Evolutionary conservation across 1,284 basidiomycete genomes (phyloP), one percentile per base, ranked within the genome.

Genomic region (Phylloboletellus chloephorus): DNA sequence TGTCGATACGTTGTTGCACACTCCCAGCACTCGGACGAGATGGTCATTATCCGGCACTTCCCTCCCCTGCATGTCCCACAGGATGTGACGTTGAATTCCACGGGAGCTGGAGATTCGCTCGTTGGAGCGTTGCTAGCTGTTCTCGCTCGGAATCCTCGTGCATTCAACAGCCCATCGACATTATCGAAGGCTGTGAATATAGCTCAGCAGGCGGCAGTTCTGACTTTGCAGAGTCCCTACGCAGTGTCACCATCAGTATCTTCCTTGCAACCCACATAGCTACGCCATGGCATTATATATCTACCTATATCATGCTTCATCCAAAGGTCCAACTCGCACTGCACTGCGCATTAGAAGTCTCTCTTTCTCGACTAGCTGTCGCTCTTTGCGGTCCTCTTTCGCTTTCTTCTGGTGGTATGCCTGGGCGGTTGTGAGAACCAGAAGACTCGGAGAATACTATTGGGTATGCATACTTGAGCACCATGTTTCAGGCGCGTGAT

Each of bases 21-120:
- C 28, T 75, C 72, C 19, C 61, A 57, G 28, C 57, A 63, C 4
- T 70, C 68, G 19, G 62, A 64, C 29, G 66, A 68, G 31, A 63
- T 71, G 15, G 58, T 87, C 11, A 72, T 88, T 4, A 39, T 92
- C 22, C 77, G 79, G 28, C 83, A 91, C 57, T 89, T 82, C 53
- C 75, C 84, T 3, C 71, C 88, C 9, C 58, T 77, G 5, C 49
- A 51, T 0, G 59, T 82, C 7, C 52, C 66, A 2, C 56, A 60
- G 9, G 57, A 62, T n/a, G 59, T 66, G 28, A 58, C 82, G 7
- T 65, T 82, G 7, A 92, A 83, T 52, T 88, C 90, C 8, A 96
- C 92, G 0, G 93, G 93, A 3, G 92, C 89, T 2, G 93, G 93
- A 0, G 92, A 97, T 63, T 82, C 88, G 2, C 75, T 94, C 15